phyloP scores from a whole-genome alignment of 164 flowering plant species.

The Chimonanthus praecox region DNA sequence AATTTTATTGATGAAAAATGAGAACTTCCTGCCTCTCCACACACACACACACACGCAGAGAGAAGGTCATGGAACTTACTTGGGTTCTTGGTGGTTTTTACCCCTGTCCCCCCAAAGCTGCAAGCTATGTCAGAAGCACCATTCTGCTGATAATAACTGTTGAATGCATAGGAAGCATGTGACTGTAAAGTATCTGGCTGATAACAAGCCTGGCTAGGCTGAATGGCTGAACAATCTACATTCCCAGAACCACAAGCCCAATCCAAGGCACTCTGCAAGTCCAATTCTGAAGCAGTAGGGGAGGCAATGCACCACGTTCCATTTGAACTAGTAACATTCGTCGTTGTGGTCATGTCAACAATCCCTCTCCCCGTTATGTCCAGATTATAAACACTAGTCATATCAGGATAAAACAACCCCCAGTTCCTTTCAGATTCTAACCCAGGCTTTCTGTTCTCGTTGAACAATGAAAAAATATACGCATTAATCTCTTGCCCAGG shows the following conservation, averaged over 20 bases:
- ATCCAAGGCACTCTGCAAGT: slow-evolving; percentile 70
- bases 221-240: slow-evolving; percentile 91
- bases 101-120: slow-evolving; percentile 85
- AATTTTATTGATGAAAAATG: too few species aligned
- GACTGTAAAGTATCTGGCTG: slow-evolving; percentile 78
- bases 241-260: slow-evolving; percentile 97
- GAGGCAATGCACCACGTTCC: slow-evolving; percentile 91
- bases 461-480: slow-evolving; percentile 85
- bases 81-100: slow-evolving; percentile 71
- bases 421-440: slow-evolving; percentile 95
- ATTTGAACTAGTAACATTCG: slow-evolving; percentile 41
- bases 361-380: slow-evolving; percentile 69
- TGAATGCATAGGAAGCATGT: slow-evolving; percentile 91
- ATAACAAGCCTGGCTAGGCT: slow-evolving; percentile 93
- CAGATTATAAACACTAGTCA: slow-evolving; percentile 76
- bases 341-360: slow-evolving; percentile 29
- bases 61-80: slow-evolving; percentile 40
- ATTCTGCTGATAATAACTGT: slow-evolving; percentile 90
- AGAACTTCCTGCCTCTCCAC: too few species aligned
- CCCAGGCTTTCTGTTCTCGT: slow-evolving; percentile 95
- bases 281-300: slow-evolving; percentile 53
- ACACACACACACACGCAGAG: too few species aligned
- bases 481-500: slow-evolving; percentile 75
- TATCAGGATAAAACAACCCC: slow-evolving; percentile 92
- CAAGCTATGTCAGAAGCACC: slow-evolving; percentile 87